Base-by-base conservation (phyloP, 2,329 filamentous ascomycete species). In the Mariannaea sp. region DNA sequence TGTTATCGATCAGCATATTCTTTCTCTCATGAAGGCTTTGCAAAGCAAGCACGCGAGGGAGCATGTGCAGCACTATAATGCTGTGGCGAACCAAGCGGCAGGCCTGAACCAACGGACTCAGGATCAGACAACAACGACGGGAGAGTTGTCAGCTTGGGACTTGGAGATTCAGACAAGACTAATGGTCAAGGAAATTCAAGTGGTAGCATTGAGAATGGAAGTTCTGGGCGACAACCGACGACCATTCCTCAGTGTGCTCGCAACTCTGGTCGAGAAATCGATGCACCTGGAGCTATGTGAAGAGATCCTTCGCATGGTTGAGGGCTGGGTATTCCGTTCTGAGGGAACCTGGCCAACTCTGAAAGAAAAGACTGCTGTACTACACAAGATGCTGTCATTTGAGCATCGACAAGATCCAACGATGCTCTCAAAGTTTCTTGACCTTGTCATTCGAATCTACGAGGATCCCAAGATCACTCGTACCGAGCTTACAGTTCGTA, bases 351-450 rank as follows among this genome's bases (percentile, higher is more conserved):
- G 94, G 81, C 94, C 94, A 1, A 99, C 94, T 0, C 80, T 99
- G 1, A 99, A 99, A 72, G 95, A 99, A 74, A 99, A 99, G 77
- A 97, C 93, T 0, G 95, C 95, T 1, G 94, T 99, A 1, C 77
- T 99, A n/a, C 92, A 96, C 66, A 99, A 99, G 75, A 99, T 99
- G 94, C 77, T 97, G 13, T 87, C 92, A 0, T 99, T 99, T 63
- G 94, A 99, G 73, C 85, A 90, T 52, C 84, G 94, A 32, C 76
- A 82, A 22, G 93, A 97, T 68, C 84, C 87, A 26, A 91, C 88
- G 0, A 87, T 99, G 75, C 80, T 99, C 52, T 92, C 88, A 62
- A 93, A 93, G 68, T 99, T 97, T 76, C 79, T 99, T 53, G 90
- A 97, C 60, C 84, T 99, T 20, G 94, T 99, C 20, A 96, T 99